phyloP scores from a whole-genome alignment of 169 alveolate genomes.

The Plasmodium yoelii region DNA sequence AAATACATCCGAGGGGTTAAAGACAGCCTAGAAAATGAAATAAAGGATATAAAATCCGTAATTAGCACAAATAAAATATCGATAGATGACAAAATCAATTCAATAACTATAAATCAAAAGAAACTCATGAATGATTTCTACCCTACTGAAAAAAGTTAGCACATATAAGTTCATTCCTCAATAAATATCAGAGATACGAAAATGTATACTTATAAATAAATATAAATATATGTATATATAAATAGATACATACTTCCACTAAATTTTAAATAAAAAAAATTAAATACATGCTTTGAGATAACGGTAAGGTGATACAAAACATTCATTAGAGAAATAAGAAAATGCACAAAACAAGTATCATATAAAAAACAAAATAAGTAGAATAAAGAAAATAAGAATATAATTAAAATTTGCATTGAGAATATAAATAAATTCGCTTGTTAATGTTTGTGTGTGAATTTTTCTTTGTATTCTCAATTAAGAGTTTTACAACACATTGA shows the following conservation, averaged over 20 bases:
- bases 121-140: slow-evolving; percentile 55
- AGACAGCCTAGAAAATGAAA: slow-evolving; percentile 33
- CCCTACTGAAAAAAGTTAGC: slow-evolving; percentile 35
- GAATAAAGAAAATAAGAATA: no score
- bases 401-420: no score
- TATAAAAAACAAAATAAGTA: no score
- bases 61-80: slow-evolving; percentile 25
- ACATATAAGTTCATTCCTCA: not conserved
- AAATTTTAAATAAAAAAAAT: no score
- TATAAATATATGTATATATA: slow-evolving; percentile 14
- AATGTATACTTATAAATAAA: slow-evolving; percentile 2
- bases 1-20: slow-evolving; percentile 30
- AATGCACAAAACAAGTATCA: no score
- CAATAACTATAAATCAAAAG: slow-evolving; percentile 44
- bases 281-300: no score
- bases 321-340: no score
- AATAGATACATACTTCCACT: not conserved
- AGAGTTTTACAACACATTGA: slow-evolving; percentile 35
- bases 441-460: not conserved
- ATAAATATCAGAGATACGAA: not conserved
- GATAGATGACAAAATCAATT: slow-evolving; percentile 44
- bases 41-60: slow-evolving; percentile 28
- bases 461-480: not conserved
- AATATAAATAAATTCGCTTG: no score
- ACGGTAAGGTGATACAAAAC: no score